Evolutionary conservation across 179 eudicot genomes (phyloP).

Genomic region (Beta lomatogona): DNA sequence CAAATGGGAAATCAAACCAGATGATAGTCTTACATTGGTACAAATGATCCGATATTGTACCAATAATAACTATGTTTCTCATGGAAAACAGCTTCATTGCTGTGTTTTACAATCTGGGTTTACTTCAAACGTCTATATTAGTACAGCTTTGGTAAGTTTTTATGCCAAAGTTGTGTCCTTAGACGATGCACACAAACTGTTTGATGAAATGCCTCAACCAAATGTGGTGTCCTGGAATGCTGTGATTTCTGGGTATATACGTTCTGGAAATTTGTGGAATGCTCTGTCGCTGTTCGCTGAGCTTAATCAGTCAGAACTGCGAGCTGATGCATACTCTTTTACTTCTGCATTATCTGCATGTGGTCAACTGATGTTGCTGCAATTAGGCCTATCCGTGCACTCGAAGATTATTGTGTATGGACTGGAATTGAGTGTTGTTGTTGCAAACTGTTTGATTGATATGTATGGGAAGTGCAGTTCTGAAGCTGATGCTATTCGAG

Average conservation of each 20-base stretch:
- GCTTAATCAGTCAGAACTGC: constrained; percentile 45
- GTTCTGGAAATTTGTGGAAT: constrained; percentile 49
- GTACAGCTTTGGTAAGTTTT: constrained; percentile 52
- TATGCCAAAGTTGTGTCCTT: constrained; percentile 51
- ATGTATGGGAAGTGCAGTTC: constrained; percentile 75
- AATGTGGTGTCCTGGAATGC: constrained; percentile 75
- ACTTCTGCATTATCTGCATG: constrained; percentile 66
- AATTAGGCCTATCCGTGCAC: constrained; percentile 61
- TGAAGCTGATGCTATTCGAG: constrained; percentile 44
- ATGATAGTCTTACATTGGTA: not conserved
- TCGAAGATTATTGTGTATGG: constrained; percentile 56
- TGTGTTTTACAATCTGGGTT: constrained; percentile 10
- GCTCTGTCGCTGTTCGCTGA: constrained; percentile 56
- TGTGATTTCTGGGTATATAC: constrained; percentile 73
- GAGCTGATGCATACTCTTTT: constrained; percentile 63
- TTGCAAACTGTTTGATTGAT: constrained; percentile 74
- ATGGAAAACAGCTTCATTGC: constrained; percentile 64
- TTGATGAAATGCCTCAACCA: constrained; percentile 68
- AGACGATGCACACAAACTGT: constrained; percentile 54
- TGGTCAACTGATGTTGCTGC: constrained; percentile 53
- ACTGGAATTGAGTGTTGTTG: constrained; percentile 45
- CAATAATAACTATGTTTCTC: constrained; percentile 24
- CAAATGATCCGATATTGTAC: constrained; percentile 48
- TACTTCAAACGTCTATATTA: constrained; percentile 39
- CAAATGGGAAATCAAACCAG: not conserved